Evolutionary conservation across 2,329 filamentous ascomycete species (phyloP).

Genomic region (Botrytis paeoniae): DNA sequence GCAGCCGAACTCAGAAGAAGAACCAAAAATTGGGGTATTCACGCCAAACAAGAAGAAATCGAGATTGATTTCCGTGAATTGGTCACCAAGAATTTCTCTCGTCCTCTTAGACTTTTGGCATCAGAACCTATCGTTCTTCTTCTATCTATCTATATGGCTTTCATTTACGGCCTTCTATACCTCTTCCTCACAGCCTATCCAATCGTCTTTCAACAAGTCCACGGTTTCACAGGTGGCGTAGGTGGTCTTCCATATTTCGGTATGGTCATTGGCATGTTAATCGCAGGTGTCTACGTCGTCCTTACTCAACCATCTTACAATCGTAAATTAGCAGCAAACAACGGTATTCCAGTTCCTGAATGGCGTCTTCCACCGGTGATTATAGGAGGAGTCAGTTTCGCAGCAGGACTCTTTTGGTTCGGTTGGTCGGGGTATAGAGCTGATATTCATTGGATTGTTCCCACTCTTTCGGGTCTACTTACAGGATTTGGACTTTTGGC

Average conservation of each 20-base stretch:
- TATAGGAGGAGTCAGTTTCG: slow-evolving; percentile 56
- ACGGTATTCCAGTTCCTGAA: slow-evolving; percentile 61
- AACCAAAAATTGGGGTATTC: slow-evolving; percentile 68
- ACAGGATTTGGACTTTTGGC: slow-evolving; percentile 76
- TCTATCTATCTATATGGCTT: slow-evolving; percentile 69
- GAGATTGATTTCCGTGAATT: slow-evolving; percentile 64
- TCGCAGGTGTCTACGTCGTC: slow-evolving; percentile 64
- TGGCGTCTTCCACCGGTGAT: slow-evolving; percentile 65
- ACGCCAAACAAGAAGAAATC: slow-evolving; percentile 70
- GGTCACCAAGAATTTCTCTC: slow-evolving; percentile 51
- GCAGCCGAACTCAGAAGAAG: slow-evolving; percentile 59
- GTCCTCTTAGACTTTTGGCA: slow-evolving; percentile 49
- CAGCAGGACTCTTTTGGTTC: slow-evolving; percentile 72
- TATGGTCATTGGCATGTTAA: slow-evolving; percentile 70
- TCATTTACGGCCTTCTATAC: slow-evolving; percentile 77
- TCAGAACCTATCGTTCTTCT: slow-evolving; percentile 67
- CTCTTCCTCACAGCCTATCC: slow-evolving; percentile 84
- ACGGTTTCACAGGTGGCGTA: slow-evolving; percentile 66
- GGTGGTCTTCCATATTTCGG: slow-evolving; percentile 81
- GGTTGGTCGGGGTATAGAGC: slow-evolving; percentile 59
- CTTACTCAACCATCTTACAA: slow-evolving; percentile 64
- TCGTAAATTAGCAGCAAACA: slow-evolving; percentile 65
- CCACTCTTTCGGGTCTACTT: slow-evolving; percentile 58
- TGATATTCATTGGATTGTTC: slow-evolving; percentile 62
- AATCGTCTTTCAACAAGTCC: slow-evolving; percentile 71